These are phyloP conservation scores for Paracamarosporium sp. DNA, from an alignment of 2,329 filamentous ascomycete species.

Conservation along the genomic window DNA sequence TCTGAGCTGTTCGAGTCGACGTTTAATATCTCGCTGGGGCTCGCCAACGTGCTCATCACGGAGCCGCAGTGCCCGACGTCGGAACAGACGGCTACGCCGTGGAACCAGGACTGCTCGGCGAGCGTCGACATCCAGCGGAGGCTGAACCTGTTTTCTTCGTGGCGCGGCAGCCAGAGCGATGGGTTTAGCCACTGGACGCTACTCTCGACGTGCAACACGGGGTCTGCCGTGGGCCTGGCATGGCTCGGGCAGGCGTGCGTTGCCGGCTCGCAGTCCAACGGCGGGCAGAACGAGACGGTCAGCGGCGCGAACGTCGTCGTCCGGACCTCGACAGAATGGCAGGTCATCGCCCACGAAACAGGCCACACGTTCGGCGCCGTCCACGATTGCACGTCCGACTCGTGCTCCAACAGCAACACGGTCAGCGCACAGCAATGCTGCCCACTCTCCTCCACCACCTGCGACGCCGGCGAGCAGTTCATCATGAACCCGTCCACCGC, in stretches of 20 bases:
- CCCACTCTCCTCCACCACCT: conserved; percentile 70
- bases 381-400: conserved; percentile 80
- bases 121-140: conserved; percentile 73
- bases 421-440: conserved; percentile 77
- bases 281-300: conserved; percentile 69
- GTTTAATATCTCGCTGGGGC: conserved; percentile 93
- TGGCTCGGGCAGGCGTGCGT: conserved; percentile 92
- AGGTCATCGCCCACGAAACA: conserved; percentile 92
- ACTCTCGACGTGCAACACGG: conserved; percentile 81
- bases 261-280: conserved; percentile 57
- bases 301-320: conserved; percentile 90
- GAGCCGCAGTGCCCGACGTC: conserved; percentile 76
- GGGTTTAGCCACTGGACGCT: conserved; percentile 93
- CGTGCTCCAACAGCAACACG: conserved; percentile 69
- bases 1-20: conserved; percentile 87
- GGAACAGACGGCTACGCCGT: conserved; percentile 71
- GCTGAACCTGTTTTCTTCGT: conserved; percentile 85
- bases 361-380: conserved; percentile 96
- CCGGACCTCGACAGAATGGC: conserved; percentile 84
- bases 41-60: conserved; percentile 83
- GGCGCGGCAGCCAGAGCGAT: conserved; percentile 81
- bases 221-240: conserved; percentile 84
- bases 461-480: conserved; percentile 78
- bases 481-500: conserved; percentile 97
- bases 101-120: conserved; percentile 79